phyloP scores from a whole-genome alignment of 805 yeast species.

The Yarrowia alimentaria region DNA sequence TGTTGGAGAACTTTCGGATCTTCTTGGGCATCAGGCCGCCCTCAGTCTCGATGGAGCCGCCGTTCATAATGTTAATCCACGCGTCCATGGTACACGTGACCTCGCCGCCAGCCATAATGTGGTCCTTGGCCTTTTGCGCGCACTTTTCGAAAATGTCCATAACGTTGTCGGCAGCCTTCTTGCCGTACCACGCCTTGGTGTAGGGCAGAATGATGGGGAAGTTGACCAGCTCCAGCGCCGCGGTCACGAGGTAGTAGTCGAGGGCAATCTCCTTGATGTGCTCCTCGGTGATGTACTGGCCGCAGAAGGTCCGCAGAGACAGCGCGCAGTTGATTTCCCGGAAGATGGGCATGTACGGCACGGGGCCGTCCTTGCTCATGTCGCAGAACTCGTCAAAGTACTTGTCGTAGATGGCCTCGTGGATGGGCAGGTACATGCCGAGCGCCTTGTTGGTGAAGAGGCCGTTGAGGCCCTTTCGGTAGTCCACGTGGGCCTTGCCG shows the following conservation, averaged over 20 bases:
- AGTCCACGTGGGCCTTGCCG: constrained; percentile 93
- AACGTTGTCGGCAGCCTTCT: constrained; percentile 86
- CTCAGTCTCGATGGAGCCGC: constrained; percentile 49
- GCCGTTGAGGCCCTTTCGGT: constrained; percentile 86
- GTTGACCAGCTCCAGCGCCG: constrained; percentile 94
- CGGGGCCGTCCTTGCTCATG: constrained; percentile 60
- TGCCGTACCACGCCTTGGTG: constrained; percentile 98
- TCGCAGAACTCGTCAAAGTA: constrained; percentile 68
- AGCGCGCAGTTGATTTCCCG: constrained; percentile 95
- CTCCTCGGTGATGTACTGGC: constrained; percentile 87
- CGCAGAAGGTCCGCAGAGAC: constrained; percentile 91
- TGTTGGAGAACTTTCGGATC: constrained; percentile 80
- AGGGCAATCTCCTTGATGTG: constrained; percentile 88
- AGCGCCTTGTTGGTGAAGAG: constrained; percentile 82
- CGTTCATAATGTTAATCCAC: constrained; percentile 83
- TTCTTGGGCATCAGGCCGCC: constrained; percentile 46
- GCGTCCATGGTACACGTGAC: constrained; percentile 93
- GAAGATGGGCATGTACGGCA: constrained; percentile 84
- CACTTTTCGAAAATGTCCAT: constrained; percentile 88
- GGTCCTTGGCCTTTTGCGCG: constrained; percentile 82
- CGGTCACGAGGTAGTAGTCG: constrained; percentile 87
- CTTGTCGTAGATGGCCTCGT: constrained; percentile 78
- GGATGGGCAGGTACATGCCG: constrained; percentile 77
- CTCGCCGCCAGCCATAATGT: constrained; percentile 71
- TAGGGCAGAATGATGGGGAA: constrained; percentile 95